These are phyloP conservation scores for Mikania micrantha DNA, from an alignment of 129 eudicot species.

Conservation along the genomic window DNA sequence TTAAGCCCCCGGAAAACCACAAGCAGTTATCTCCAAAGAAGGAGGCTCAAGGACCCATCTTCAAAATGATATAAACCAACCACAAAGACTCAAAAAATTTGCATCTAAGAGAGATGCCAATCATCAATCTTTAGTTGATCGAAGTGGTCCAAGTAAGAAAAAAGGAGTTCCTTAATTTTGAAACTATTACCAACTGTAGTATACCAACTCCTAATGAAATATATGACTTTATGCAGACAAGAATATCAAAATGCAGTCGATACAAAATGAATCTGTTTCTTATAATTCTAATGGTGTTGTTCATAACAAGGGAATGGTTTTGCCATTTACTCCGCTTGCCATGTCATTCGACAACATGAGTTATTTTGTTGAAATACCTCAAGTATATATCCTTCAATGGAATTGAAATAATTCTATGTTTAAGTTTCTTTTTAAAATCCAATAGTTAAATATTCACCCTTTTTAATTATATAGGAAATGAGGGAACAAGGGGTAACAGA, in stretches of 20 bases:
- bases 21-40: slow-evolving; percentile 40
- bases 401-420: not conserved
- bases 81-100: slow-evolving; percentile 23
- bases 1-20: slow-evolving; percentile 52
- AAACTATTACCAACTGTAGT: too few species aligned
- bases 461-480: slow-evolving; percentile 51
- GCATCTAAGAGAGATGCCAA: slow-evolving; percentile 28
- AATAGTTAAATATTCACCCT: not conserved
- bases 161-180: too few species aligned
- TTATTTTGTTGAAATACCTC: slow-evolving; percentile 49
- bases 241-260: not conserved
- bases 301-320: slow-evolving; percentile 31
- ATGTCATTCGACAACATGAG: slow-evolving; percentile 42
- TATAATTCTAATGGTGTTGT: slow-evolving; percentile 28
- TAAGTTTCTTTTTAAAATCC: not conserved
- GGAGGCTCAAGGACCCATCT: slow-evolving; percentile 6
- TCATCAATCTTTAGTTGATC: slow-evolving; percentile 37
- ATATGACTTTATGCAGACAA: not conserved
- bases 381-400: slow-evolving; percentile 21
- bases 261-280: not conserved
- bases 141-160: slow-evolving; percentile 50
- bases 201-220: not conserved
- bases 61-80: not conserved
- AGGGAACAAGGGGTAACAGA: slow-evolving; percentile 65
- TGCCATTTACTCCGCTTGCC: slow-evolving; percentile 42